Evolutionary conservation across 805 yeast genomes (phyloP).

Genomic region (Candida chauliodis): DNA sequence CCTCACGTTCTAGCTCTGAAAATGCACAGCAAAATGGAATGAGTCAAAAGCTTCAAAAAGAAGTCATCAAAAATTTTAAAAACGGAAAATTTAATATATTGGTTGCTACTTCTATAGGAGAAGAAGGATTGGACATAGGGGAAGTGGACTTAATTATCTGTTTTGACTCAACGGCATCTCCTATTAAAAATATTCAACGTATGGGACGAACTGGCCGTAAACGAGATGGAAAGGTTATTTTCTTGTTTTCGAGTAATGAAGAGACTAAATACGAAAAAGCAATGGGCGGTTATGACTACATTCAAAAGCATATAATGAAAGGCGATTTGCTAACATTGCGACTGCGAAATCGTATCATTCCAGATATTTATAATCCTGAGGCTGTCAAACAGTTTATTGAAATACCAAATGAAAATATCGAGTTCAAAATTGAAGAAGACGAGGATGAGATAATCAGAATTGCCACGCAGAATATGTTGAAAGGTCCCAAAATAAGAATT

Average conservation of each 20-base stretch:
- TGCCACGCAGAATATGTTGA: constrained; percentile 62
- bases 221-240: constrained; percentile 76
- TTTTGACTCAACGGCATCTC: constrained; percentile 89
- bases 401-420: constrained; percentile 68
- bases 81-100: constrained; percentile 70
- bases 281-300: constrained; percentile 73
- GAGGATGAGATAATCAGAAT: constrained; percentile 62
- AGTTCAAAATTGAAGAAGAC: constrained; percentile 52
- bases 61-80: constrained; percentile 70
- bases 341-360: constrained; percentile 66
- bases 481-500: constrained; percentile 10
- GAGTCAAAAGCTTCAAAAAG: constrained; percentile 86
- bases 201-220: constrained; percentile 99
- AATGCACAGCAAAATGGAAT: constrained; percentile 78
- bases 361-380: constrained; percentile 50
- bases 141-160: constrained; percentile 94
- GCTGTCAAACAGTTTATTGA: constrained; percentile 56
- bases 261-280: constrained; percentile 77
- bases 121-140: constrained; percentile 97
- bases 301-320: constrained; percentile 65
- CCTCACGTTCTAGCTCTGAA: constrained; percentile 62
- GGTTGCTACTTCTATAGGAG: constrained; percentile 97
- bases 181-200: constrained; percentile 88
- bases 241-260: constrained; percentile 76
- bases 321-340: constrained; percentile 42